A percentile compares a stretch with the other conserved stretches of the same genome.
Conservation (phyloP, 441 rosid genomes). For the Aquilaria agallochum region DNA sequence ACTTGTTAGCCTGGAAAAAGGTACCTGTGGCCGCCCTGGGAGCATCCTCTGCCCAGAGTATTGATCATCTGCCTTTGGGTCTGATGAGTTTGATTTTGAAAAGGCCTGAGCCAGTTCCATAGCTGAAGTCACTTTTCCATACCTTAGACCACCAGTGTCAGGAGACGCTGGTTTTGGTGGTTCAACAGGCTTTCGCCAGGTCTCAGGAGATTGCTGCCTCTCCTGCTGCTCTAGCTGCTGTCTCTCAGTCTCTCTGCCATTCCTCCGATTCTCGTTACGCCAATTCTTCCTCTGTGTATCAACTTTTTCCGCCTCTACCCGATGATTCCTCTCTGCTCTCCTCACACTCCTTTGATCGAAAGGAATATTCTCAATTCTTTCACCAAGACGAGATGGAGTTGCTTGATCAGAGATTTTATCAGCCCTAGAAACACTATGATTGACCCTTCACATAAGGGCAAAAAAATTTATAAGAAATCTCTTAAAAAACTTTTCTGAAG, state of each 20-base stretch:
- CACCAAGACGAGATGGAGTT: constrained; percentile 20
- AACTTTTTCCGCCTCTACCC: constrained; percentile 34
- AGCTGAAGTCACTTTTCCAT: constrained; percentile 79
- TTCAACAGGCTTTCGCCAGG: constrained; percentile 67
- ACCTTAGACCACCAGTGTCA: constrained; percentile 39
- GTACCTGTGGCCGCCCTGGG: constrained; percentile 45
- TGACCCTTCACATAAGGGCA: constrained; percentile 34
- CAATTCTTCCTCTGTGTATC: constrained; percentile 58
- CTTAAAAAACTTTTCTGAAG: background rate
- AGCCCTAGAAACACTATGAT: constrained; percentile 28
- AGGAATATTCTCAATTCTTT: constrained; percentile 37
- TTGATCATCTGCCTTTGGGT: constrained; percentile 40
- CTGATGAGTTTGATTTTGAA: constrained; percentile 48
- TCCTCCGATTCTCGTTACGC: constrained; percentile 55
- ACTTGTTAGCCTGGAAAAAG: constrained; percentile 66
- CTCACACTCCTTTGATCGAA: constrained; percentile 43
- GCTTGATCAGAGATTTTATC: constrained; percentile 48
- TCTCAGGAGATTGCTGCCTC: constrained; percentile 79
- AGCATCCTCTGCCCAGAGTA: constrained; percentile 28
- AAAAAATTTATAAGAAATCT: background rate
- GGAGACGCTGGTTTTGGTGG: constrained; percentile 47
- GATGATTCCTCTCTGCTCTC: constrained; percentile 47
- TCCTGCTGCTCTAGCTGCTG: constrained; percentile 44
- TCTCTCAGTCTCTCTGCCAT: constrained; percentile 36
- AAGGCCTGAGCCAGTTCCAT: constrained; percentile 78